A percentile compares a stretch with the other conserved stretches of the same genome.
Evolutionary conservation across 1,284 basidiomycete genomes (phyloP).

Genomic region (Trametes polyzona): DNA sequence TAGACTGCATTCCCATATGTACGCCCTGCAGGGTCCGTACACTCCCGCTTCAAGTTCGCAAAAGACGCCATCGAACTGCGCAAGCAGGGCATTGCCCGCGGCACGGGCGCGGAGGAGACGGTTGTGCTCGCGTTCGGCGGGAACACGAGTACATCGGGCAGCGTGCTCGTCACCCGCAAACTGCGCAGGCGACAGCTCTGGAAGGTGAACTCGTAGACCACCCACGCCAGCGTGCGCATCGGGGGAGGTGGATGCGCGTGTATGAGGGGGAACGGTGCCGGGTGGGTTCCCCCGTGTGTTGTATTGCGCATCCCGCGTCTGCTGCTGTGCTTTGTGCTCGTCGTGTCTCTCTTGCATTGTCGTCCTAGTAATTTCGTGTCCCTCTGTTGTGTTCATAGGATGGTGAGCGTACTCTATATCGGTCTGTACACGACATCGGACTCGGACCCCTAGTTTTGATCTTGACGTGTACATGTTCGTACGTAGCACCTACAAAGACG

Average conservation of each 20-base stretch:
- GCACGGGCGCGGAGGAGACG: constrained; percentile 73
- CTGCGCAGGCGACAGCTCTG: constrained; percentile 80
- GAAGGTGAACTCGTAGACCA: constrained; percentile 79
- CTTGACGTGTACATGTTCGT: neutral
- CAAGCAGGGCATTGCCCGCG: constrained; percentile 68
- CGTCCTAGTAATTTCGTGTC: constrained; percentile 15
- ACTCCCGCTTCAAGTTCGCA: constrained; percentile 86
- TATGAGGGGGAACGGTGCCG: neutral
- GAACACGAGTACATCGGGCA: constrained; percentile 66
- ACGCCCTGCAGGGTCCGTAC: constrained; percentile 68
- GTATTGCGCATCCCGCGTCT: constrained; percentile 11
- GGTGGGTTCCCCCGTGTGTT: neutral
- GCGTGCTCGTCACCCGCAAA: constrained; percentile 86
- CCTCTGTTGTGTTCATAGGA: constrained; percentile 25
- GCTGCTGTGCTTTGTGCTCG: constrained; percentile 24
- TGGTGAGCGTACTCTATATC: constrained; percentile 19
- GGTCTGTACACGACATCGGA: constrained; percentile 10
- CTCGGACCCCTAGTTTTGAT: neutral
- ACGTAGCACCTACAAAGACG: neutral
- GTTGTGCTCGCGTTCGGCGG: constrained; percentile 86
- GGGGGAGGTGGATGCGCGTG: neutral
- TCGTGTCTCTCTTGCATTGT: constrained; percentile 23
- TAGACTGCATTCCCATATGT: neutral
- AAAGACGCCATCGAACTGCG: constrained; percentile 85
- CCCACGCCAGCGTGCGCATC: too few species aligned